Base-by-base conservation (phyloP, 495 filamentous ascomycete species). In the Barbatosphaeria neglecta region DNA sequence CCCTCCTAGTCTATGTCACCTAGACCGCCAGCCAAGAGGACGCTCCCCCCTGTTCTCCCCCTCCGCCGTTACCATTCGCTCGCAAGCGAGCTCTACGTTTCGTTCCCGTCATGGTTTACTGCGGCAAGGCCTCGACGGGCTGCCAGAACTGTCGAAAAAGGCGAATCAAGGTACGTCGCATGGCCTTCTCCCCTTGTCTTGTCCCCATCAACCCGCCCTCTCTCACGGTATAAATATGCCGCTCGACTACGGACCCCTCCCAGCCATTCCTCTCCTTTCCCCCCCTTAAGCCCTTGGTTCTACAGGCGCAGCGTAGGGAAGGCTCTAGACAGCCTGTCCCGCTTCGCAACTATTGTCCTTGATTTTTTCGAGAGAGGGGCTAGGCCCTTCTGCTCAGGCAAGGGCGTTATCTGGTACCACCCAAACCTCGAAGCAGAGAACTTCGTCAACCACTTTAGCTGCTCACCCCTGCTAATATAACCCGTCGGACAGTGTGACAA, bases 71-170 rank as follows among this genome's bases (percentile, higher is more conserved):
- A 43, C 20, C 22, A 28, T 24, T 33, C n/a, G 43, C 25, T 45
- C n/a, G 22, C 42, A 1, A 11, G 4, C 24, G 22, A 31, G n/a
- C 16, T 33, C 15, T 48, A 47, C 22, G n/a, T 44, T 39, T n/a
- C 24, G 37, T n/a, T 56, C 47, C 48, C 58, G 55, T 50, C 50
- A 86, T 84, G 81, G 81, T 85, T 22, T 83, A 83, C 60, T 74
- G 74, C 54, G 80, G 81, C 28, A 84, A 82, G 54, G 81, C 80
- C 52, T 84, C 80, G 46, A 77, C 75, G 48, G 78, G 78, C 46
- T 85, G 82, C 58, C 73, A 76, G 47, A 80, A 65, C 39, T 86
- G 82, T 61, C 74, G 81, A 50, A 72, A 70, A 25, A 67, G 80
- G 50, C 76, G 73, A 60, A 83, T 83, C 51, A 83, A 83, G 71